Base-by-base conservation (phyloP, 805 yeast species). In the Cyberlindnera japonica region DNA sequence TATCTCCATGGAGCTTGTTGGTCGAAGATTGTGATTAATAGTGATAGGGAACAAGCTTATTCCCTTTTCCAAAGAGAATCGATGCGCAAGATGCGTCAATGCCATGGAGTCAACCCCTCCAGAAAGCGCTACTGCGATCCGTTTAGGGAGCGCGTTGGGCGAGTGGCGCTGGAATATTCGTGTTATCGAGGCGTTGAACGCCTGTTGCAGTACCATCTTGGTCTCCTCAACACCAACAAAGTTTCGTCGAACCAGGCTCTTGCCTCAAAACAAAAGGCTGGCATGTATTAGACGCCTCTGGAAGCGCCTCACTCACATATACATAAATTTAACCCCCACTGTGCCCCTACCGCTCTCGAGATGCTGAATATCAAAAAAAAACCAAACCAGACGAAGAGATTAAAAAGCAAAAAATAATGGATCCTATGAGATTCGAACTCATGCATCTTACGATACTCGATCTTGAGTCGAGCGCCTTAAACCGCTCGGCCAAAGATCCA, bases 81-180 rank as follows among this genome's bases (percentile, higher is more conserved):
- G 57, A 1, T 64, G 45, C 5, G 81, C 57, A 15, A 83, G 62
- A 47, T 71, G 71, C 0, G 83, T 68, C 32, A 85, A 57, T 12
- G 84, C 79, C 78, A 84, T 79, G 1, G 93, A 84, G 55, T 85
- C 95, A 0, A 81, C 88, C 1, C 95, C 95, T 1, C 95, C 95
- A 13, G 88, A 79, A 1, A 85, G 70, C 0, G 89, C 88, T 14
- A 85, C 58, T 5, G 68, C 75, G 0, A 77, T 41, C 22, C 45
- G 55, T 6, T 38, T 29, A 4, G 72, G 73, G 2, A 41, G n/a
- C n/a, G n/a, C 20, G 2, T 28, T 33, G 9, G 34, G 29, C 20
- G 26, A 22, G 17, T 39, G 43, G n/a, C 41, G 38, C 8, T 36
- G 28, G 31, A 43, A 43, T 11, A 43, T 36, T 13, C 43, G 35